These are phyloP conservation scores for Tolypocladium album DNA, from an alignment of 2,329 filamentous ascomycete genomes.

Conservation along the genomic window DNA sequence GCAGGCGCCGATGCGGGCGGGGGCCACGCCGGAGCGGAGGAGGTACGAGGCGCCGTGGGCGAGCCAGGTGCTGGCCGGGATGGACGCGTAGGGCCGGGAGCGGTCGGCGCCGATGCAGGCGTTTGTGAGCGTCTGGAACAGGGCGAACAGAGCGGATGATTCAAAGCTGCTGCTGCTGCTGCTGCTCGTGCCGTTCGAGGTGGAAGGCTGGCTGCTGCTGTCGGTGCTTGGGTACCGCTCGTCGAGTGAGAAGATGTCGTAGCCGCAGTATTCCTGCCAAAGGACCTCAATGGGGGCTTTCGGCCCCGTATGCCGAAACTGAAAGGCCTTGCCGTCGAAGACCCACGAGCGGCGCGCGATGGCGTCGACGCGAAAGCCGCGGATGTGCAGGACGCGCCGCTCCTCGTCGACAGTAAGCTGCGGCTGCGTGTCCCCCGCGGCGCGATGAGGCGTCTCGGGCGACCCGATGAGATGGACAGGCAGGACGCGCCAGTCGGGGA, in stretches of 20 bases:
- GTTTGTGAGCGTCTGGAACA: conserved; percentile 23
- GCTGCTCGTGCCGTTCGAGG: too few relatives aligned
- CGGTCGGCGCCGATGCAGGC: conserved; percentile 18
- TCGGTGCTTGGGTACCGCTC: conserved; percentile 9
- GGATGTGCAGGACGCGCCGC: conserved; percentile 12
- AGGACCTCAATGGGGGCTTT: conserved; percentile 15
- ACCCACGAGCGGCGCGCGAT: conserved; percentile 13
- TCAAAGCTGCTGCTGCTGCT: background rate
- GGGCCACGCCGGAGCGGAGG: conserved; percentile 7
- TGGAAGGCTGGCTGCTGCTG: background rate
- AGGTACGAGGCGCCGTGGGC: conserved; percentile 22
- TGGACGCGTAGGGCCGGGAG: conserved; percentile 11
- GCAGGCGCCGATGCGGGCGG: conserved; percentile 8
- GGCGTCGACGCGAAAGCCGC: conserved; percentile 17
- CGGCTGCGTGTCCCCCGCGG: conserved; percentile 14
- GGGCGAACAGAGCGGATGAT: conserved; percentile 17
- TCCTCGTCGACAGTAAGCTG: conserved; percentile 14
- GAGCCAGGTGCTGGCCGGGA: conserved; percentile 16
- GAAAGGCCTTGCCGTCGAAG: conserved; percentile 19
- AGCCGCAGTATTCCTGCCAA: conserved; percentile 17
- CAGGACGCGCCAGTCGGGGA: conserved; percentile 24
- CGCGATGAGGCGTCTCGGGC: conserved; percentile 19
- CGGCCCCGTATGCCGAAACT: conserved; percentile 10
- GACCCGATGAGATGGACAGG: conserved; percentile 21
- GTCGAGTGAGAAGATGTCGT: conserved; percentile 12